Conservation (phyloP, 768 basidiomycete genomes). For the Suillus subluteus region DNA sequence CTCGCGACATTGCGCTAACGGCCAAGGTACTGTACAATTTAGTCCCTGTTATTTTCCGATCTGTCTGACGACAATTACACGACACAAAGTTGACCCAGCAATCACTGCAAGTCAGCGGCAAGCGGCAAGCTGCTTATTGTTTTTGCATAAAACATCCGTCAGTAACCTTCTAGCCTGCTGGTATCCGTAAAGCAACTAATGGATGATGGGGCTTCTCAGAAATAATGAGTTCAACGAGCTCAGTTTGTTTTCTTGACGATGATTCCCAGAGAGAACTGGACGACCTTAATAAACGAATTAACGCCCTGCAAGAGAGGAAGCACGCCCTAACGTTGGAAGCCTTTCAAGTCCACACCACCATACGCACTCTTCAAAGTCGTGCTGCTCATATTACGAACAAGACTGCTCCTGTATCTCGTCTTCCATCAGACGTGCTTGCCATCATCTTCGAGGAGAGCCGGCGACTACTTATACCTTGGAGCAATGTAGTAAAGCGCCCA, state of each 20-base stretch:
- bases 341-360: constrained; percentile 30
- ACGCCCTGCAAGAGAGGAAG: constrained; percentile 25
- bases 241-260: constrained; percentile 20
- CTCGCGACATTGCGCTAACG: not conserved
- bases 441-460: constrained; percentile 38
- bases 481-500: constrained; percentile 28
- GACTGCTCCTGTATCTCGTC: constrained; percentile 31
- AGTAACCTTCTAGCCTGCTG: constrained; percentile 1
- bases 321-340: constrained; percentile 27
- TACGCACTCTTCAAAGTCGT: constrained; percentile 34
- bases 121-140: constrained; percentile 1
- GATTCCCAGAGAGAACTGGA: constrained; percentile 31
- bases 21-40: not conserved
- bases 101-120: not conserved
- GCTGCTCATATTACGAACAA: constrained; percentile 36
- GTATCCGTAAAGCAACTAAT: constrained; percentile 3
- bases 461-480: constrained; percentile 30
- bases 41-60: not conserved
- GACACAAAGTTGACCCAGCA: not conserved
- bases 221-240: constrained; percentile 21
- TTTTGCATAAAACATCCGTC: not conserved
- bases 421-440: constrained; percentile 37
- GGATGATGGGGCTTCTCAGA: not conserved
- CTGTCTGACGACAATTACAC: not conserved
- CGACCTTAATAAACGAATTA: constrained; percentile 24